These are phyloP conservation scores for Moringa oleifera DNA, from an alignment of 345 rosid species.

Conservation along the genomic window DNA sequence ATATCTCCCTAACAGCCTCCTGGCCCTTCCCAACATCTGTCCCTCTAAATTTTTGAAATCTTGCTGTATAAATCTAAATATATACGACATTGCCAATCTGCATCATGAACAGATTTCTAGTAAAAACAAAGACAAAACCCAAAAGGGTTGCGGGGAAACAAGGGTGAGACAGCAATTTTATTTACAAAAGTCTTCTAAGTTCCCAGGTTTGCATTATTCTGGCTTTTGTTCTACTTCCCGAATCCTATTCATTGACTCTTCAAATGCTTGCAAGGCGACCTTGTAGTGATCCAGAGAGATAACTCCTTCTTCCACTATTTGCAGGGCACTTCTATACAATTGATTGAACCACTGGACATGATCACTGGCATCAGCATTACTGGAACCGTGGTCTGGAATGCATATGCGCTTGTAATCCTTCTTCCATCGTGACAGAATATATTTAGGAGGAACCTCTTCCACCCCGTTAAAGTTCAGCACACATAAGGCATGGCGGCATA, in stretches of 20 bases:
- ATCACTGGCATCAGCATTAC: slow-evolving; percentile 16
- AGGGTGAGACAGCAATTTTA: background rate
- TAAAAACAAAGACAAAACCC: too few species aligned
- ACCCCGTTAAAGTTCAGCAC: slow-evolving; percentile 72
- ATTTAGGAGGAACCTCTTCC: slow-evolving; percentile 59
- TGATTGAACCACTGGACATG: slow-evolving; percentile 50
- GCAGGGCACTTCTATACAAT: slow-evolving; percentile 46
- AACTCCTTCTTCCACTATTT: slow-evolving; percentile 63
- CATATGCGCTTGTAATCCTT: slow-evolving; percentile 57
- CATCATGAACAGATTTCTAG: too few species aligned
- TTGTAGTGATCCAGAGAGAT: slow-evolving; percentile 59
- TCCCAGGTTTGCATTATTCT: background rate
- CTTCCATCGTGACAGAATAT: slow-evolving; percentile 58
- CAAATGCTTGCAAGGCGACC: slow-evolving; percentile 48
- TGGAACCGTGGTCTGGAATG: slow-evolving; percentile 26
- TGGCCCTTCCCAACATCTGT: too few species aligned
- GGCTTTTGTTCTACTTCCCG: slow-evolving; percentile 39
- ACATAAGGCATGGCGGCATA: slow-evolving; percentile 79
- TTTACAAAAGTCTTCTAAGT: background rate
- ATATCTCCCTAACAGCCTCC: too few species aligned
- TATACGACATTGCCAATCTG: too few species aligned
- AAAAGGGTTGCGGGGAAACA: too few species aligned
- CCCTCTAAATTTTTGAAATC: too few species aligned
- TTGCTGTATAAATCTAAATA: too few species aligned
- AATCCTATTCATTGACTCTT: slow-evolving; percentile 47